Evolutionary conservation across 345 rosid species (phyloP).

Genomic region (Barbarea vulgaris): DNA sequence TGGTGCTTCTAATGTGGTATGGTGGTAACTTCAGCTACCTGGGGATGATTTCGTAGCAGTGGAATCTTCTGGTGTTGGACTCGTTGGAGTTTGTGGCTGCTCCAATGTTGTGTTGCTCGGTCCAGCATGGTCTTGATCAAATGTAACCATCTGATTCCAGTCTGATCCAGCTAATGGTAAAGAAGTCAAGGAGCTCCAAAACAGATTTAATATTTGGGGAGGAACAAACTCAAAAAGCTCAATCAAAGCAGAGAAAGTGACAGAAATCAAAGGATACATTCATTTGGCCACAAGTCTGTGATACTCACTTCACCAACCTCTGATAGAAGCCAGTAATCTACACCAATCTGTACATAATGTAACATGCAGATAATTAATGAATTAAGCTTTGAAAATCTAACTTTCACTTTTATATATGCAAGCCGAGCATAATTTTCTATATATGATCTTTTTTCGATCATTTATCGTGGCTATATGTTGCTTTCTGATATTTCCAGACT

Average conservation of each 20-base stretch:
- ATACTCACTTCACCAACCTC: conserved; percentile 85
- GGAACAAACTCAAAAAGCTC: background rate
- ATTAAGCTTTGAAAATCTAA: background rate
- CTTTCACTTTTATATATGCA: background rate
- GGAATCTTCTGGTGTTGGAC: conserved; percentile 29
- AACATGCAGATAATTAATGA: conserved; percentile 5
- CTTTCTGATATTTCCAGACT: conserved; percentile 3
- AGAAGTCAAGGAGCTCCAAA: conserved; percentile 29
- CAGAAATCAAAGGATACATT: conserved; percentile 62
- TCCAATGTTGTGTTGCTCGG: conserved; percentile 33
- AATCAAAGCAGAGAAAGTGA: conserved; percentile 6
- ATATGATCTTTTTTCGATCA: conserved; percentile 10
- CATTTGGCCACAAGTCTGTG: conserved; percentile 83
- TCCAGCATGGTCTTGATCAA: conserved; percentile 26
- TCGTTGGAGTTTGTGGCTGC: conserved; percentile 27
- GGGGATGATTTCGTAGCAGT: conserved; percentile 30
- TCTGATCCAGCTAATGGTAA: conserved; percentile 27
- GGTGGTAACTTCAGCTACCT: conserved; percentile 32
- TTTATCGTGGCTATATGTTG: background rate
- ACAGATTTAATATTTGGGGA: background rate
- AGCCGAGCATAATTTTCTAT: background rate
- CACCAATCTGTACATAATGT: conserved; percentile 59
- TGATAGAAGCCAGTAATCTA: conserved; percentile 95
- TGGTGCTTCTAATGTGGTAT: conserved; percentile 9
- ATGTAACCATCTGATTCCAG: conserved; percentile 33